Base-by-base conservation (phyloP, 305 asterid genomes). In the Fraxinus nigra region DNA sequence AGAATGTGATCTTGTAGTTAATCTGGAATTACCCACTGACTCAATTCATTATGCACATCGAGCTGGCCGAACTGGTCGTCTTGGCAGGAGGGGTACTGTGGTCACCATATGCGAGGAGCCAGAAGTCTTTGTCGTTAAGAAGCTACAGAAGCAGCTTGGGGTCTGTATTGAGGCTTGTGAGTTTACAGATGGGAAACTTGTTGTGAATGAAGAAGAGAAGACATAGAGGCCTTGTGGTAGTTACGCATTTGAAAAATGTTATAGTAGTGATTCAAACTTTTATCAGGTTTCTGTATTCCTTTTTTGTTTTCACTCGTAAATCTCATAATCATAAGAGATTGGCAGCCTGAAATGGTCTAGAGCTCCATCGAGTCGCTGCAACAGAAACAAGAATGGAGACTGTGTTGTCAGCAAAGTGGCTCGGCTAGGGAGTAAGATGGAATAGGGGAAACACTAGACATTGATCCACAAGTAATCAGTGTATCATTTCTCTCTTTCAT, bases 1-100 rank as follows among this genome's bases (percentile, higher is more conserved):
- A 2, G 98, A 94, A 82, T 96, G 99, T 80, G 98, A 96, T 85
- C 98, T 96, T 75, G 99, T 96, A 33, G 99, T 96, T 72, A 94
- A 96, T 85, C 88, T 96, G 84, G 98, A 78, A 80, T 80, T 96
- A 85, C 98, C 99, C 11, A 96, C 99, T n/a, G 98, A 96, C 85
- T 85, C 98, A 0, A 89, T 81, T 79, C 99, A 96, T 78, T 96
- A 94, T 76, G 97, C 99, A 2, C 99, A 96, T 89, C 90, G 99
- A 80, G 99, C 99, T 40, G 99, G 99, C 9, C 86, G 98, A 67
- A 93, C 99, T 1, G 99, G 98, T 35, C 93, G 99, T 3, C 95
- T 94, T 13, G 98, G 98, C 34, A 87, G 99, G 72, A 90, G 76
- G 83, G 99, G 99, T 51, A 90, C 85, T 7, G 99, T 96, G 85